These are phyloP conservation scores for Apiotrichum domesticum DNA, from an alignment of 1,284 basidiomycete genomes.

Conservation along the genomic window DNA sequence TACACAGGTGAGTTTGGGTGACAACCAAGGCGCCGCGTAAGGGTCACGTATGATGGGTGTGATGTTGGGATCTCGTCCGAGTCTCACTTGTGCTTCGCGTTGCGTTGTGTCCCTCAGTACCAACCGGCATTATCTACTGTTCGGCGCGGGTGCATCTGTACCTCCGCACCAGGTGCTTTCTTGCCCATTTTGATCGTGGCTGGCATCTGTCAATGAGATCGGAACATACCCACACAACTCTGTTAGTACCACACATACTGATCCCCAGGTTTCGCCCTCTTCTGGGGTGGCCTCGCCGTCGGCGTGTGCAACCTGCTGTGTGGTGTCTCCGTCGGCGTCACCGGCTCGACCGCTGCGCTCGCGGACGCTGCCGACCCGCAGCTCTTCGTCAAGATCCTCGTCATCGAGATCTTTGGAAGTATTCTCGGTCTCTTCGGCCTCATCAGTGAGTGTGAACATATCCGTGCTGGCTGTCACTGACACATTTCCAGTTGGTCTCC, in stretches of 20 bases:
- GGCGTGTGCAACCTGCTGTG: conserved; percentile 85
- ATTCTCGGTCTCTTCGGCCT: conserved; percentile 85
- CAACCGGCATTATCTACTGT: no score
- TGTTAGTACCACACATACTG: not conserved
- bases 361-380: conserved; percentile 88
- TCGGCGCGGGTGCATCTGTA: no score
- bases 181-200: no score
- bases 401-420: conserved; percentile 91
- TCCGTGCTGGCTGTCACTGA: conserved; percentile 7
- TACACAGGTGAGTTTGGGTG: conserved; percentile 65
- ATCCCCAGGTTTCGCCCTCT: conserved; percentile 70
- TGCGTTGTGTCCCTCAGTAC: no score
- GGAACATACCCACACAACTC: no score
- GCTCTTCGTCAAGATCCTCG: conserved; percentile 87
- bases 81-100: no score
- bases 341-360: conserved; percentile 84
- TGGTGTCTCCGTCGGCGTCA: conserved; percentile 82
- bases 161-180: no score
- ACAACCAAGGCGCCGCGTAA: not conserved
- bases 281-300: conserved; percentile 91
- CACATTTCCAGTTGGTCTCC: conserved; percentile 40
- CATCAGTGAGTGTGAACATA: conserved; percentile 60
- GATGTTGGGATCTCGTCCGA: no score
- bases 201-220: no score
- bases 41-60: no score